Percentiles rank a stretch among this genome's conserved stretches.
Evolutionary conservation across 2,329 filamentous ascomycete species (phyloP).

Genomic region (Botrytis squamosa): DNA sequence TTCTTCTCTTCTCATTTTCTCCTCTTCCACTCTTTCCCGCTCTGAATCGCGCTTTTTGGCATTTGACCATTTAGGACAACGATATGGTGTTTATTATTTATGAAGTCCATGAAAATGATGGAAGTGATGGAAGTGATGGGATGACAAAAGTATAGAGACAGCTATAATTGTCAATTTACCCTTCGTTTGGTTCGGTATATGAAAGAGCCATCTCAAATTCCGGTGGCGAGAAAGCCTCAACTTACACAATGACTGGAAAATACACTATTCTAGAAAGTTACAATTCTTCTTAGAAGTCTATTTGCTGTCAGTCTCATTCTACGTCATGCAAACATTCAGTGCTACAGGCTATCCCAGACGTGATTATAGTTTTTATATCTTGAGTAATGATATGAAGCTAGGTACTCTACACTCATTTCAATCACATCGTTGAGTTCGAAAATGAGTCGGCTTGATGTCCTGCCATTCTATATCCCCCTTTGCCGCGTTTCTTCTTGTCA

Average conservation of each 20-base stretch:
- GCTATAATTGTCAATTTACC: not conserved
- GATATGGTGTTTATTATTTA: not conserved
- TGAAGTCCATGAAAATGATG: not conserved
- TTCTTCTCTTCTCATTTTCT: not conserved
- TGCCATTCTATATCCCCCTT: not conserved
- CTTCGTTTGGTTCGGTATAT: not conserved
- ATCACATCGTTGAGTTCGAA: not conserved
- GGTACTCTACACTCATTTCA: not conserved
- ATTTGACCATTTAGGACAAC: not conserved
- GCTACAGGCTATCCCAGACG: accelerated
- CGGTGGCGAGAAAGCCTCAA: not conserved
- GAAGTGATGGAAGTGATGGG: not conserved
- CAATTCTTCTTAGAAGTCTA: not conserved
- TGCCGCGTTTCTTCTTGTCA: not conserved
- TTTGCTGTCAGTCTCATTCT: not conserved
- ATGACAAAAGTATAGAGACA: no score
- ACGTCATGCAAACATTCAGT: not conserved
- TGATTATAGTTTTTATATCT: not conserved
- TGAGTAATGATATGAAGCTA: not conserved
- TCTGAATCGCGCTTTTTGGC: not conserved
- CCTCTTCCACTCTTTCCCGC: not conserved
- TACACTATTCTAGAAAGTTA: not conserved
- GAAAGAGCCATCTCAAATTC: accelerated
- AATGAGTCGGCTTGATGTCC: not conserved
- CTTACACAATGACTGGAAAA: not conserved